phyloP scores from a whole-genome alignment of 495 filamentous ascomycete species.

The Podospora sp. region DNA sequence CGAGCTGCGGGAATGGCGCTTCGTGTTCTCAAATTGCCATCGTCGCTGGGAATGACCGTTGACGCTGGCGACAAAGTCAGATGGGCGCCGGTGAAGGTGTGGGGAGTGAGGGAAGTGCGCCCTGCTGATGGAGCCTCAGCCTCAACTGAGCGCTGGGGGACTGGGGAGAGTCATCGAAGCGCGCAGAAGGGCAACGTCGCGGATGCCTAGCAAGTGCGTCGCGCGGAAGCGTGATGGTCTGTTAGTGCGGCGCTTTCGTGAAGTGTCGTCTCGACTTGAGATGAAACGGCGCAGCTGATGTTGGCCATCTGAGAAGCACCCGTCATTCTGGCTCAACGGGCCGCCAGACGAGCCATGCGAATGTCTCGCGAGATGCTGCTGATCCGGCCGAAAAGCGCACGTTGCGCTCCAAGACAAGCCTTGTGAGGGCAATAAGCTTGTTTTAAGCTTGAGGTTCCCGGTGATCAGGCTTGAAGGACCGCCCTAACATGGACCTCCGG shows the following conservation, averaged over 20 bases:
- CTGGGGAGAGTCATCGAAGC: slow-evolving; percentile 40
- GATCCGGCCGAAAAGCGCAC: slow-evolving; percentile 14
- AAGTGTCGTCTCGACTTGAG: slow-evolving; percentile 2
- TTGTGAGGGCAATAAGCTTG: slow-evolving; percentile 17
- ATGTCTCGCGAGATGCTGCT: slow-evolving; percentile 6
- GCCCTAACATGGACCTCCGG: slow-evolving; percentile 17
- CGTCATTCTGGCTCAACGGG: slow-evolving; percentile 21
- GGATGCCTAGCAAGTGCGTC: slow-evolving; percentile 35
- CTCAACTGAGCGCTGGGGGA: slow-evolving; percentile 31
- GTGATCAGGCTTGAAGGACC: slow-evolving; percentile 18
- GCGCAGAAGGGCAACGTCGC: slow-evolving; percentile 23
- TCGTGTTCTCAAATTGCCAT: slow-evolving; percentile 24
- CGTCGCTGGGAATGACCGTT: slow-evolving; percentile 33
- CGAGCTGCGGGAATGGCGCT: slow-evolving; percentile 11
- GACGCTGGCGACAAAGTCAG: slow-evolving; percentile 37
- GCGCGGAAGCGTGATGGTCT: slow-evolving; percentile 18
- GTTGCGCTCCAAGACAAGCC: slow-evolving; percentile 10
- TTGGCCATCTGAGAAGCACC: slow-evolving; percentile 10
- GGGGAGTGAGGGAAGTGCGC: slow-evolving; percentile 27
- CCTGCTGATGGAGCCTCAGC: slow-evolving; percentile 43
- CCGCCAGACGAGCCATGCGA: slow-evolving; percentile 16
- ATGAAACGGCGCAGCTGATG: slow-evolving; percentile 24
- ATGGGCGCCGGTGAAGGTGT: slow-evolving; percentile 36
- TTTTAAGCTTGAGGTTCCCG: slow-evolving; percentile 18
- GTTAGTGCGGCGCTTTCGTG: slow-evolving; percentile 10